A percentile compares a stretch with the other conserved stretches of the same genome.
Evolutionary conservation across 1,284 basidiomycete genomes (phyloP).

Genomic region (Leccinum griseonigrum): DNA sequence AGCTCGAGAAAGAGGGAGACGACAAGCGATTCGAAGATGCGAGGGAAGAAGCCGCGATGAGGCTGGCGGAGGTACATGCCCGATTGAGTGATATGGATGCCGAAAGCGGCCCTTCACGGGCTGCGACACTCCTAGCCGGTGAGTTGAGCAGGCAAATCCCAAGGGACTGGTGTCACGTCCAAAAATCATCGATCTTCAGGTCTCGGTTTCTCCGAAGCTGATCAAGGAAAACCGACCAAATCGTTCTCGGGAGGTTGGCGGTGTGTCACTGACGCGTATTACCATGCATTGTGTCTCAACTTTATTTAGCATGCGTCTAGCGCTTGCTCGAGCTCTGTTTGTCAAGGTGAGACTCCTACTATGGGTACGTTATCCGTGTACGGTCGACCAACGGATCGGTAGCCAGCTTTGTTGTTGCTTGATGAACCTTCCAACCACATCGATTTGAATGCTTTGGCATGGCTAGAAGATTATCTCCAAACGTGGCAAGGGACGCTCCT

Average conservation of each 20-base stretch:
- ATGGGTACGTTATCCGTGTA: not conserved
- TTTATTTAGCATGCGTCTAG: conserved; percentile 70
- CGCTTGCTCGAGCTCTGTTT: conserved; percentile 86
- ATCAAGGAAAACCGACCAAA: conserved; percentile 80
- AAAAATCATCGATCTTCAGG: conserved; percentile 38
- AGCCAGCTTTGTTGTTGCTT: conserved; percentile 80
- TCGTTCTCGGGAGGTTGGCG: conserved; percentile 98
- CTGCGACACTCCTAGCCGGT: conserved; percentile 89
- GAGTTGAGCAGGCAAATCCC: conserved; percentile 4
- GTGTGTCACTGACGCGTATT: conserved; percentile 33
- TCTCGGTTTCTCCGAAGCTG: conserved; percentile 87
- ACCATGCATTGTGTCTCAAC: not conserved
- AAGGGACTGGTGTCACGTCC: not conserved
- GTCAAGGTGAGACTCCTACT: conserved; percentile 68
- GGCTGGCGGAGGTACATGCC: conserved; percentile 91
- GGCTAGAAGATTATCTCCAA: conserved; percentile 95
- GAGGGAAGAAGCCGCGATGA: conserved; percentile 81
- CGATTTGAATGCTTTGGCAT: conserved; percentile 81
- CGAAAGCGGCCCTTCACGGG: conserved; percentile 92
- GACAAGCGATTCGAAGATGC: conserved; percentile 78
- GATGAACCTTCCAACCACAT: conserved; percentile 99
- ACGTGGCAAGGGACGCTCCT: conserved; percentile 95
- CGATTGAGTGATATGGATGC: conserved; percentile 97
- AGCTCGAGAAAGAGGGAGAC: conserved; percentile 72
- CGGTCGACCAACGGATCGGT: conserved; percentile 6